These are phyloP conservation scores for Rhytidhysteron rufulum DNA, from an alignment of 2,329 filamentous ascomycete genomes.

Conservation along the genomic window DNA sequence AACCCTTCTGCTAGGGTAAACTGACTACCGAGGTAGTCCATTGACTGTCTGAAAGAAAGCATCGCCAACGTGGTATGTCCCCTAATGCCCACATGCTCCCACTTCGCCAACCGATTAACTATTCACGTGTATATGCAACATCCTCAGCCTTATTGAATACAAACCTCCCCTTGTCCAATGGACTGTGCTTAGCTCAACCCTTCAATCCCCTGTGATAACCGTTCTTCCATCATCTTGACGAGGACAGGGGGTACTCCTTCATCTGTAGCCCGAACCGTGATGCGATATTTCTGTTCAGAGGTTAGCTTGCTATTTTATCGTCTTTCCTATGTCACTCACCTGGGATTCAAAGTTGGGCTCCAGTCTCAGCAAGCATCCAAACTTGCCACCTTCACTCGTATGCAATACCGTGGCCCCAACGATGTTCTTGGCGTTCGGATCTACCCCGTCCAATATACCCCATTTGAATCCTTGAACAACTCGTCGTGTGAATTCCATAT, in stretches of 20 bases:
- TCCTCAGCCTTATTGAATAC: not conserved
- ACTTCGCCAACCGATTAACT: not conserved
- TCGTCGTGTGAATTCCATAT: constrained; percentile 65
- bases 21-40: too few relatives aligned
- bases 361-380: constrained; percentile 85
- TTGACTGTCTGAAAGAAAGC: too few relatives aligned
- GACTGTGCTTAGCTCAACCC: constrained; percentile 13
- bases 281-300: constrained; percentile 76
- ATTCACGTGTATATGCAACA: not conserved
- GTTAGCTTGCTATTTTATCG: constrained; percentile 17
- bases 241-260: constrained; percentile 78
- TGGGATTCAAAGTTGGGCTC: constrained; percentile 91
- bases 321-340: constrained; percentile 54
- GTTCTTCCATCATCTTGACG: constrained; percentile 82
- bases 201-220: constrained; percentile 57
- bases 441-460: constrained; percentile 79
- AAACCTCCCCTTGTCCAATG: not conserved
- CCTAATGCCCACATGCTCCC: not conserved
- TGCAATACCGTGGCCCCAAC: constrained; percentile 86
- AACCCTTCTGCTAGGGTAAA: too few relatives aligned
- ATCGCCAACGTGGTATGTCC: not conserved
- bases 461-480: constrained; percentile 83
- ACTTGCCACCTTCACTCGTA: constrained; percentile 80
- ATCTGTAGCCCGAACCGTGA: constrained; percentile 91
- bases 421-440: constrained; percentile 90